Conservation (phyloP, 192 early-diverging fungal species). For the Funneliformis mosseae region DNA sequence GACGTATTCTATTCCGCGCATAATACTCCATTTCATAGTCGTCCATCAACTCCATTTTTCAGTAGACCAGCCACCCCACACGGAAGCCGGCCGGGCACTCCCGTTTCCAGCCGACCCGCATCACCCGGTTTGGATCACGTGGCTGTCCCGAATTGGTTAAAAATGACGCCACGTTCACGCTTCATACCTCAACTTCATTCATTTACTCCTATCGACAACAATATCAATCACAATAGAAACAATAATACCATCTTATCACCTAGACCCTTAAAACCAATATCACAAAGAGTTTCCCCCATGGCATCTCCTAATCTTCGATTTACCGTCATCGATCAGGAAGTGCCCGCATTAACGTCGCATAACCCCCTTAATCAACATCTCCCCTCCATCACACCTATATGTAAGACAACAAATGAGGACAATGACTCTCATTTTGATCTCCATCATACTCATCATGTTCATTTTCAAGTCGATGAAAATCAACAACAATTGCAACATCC, state of each 20-base stretch:
- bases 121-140: conserved; percentile 24
- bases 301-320: conserved; percentile 1
- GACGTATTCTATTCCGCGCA: conserved; percentile 29
- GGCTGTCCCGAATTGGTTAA: conserved; percentile 15
- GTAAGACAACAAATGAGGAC: background rate
- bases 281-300: background rate
- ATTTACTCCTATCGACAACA: background rate
- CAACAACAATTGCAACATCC: background rate
- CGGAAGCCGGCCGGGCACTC: background rate
- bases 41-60: conserved; percentile 7
- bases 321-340: background rate
- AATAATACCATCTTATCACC: background rate
- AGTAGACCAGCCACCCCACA: background rate
- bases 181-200: background rate
- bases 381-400: background rate
- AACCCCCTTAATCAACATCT: background rate
- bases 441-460: background rate
- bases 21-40: conserved; percentile 13
- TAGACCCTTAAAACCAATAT: conserved; percentile 1
- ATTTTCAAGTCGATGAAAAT: background rate
- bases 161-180: conserved; percentile 18
- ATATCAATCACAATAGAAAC: background rate
- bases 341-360: background rate
- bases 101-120: conserved; percentile 5
- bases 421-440: background rate